Base-by-base conservation (phyloP, 192 early-diverging fungal species). In the Umbelopsis isabellina region DNA sequence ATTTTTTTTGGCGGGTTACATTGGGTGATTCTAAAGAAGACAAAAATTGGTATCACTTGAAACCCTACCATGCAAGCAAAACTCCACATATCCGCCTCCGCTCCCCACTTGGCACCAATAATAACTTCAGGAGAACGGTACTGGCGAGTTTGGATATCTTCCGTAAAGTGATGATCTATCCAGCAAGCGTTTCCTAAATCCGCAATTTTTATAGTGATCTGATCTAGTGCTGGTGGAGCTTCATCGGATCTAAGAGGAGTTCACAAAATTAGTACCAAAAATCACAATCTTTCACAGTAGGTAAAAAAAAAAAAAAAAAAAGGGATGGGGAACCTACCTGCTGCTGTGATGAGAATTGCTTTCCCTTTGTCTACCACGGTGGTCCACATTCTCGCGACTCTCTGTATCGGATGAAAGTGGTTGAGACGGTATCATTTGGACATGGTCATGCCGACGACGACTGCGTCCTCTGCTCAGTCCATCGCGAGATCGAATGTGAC, bases 141-240 rank as follows among this genome's bases (percentile, higher is more conserved):
- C 78, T 98, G 95, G 61, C 97, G 90, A 46, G 97, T 98, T 82
- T 98, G 97, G 68, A 98, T 97, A 75, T 97, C 94, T 46, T 92
- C 90, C 1, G 95, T 96, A 72, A 97, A 97, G 75, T 98, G 95
- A 78, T 96, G 91, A 76, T 97, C 84, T 1, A 90, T 88, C 97
- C 97, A 98, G 68, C 95, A 97, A 22, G 95, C 94, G 75, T 98
- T 98, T 15, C 97, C 97, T 18, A 98, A 80, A 79, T 98, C 97
- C 12, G 95, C 95, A 74, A 98, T 94, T 80, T 98, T 98, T 67
- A 98, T 93, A 21, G 86, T 84, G 41, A 93, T 81, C 48, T 67
- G 16, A 69, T 68, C 65, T 20, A 72, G 23, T 3, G 64, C 22
- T 16, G 61, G 25, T 15, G 55, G 30, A 0, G 30, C 30, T 35